These are phyloP conservation scores for Metschnikowia noctiluminum DNA, from an alignment of 805 yeast genomes.

Conservation along the genomic window DNA sequence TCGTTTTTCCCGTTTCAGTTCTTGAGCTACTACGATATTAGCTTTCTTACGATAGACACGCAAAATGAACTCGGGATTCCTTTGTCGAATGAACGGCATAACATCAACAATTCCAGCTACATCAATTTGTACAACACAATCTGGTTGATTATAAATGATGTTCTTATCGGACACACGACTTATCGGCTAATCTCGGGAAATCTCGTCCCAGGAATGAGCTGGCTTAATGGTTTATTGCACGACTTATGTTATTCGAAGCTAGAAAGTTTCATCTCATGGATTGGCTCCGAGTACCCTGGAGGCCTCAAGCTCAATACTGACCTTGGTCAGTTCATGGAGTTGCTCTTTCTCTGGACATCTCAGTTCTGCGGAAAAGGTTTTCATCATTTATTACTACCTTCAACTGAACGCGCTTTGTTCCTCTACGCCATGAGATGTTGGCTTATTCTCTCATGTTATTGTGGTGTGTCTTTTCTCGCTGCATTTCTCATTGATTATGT, in stretches of 20 bases:
- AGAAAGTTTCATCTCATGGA: conserved; percentile 56
- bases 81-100: conserved; percentile 32
- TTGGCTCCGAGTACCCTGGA: conserved; percentile 79
- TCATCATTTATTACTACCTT: not conserved
- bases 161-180: conserved; percentile 66
- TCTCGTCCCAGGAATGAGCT: conserved; percentile 32
- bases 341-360: conserved; percentile 80
- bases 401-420: conserved; percentile 3
- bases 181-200: conserved; percentile 19
- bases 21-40: conserved; percentile 47
- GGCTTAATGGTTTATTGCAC: conserved; percentile 18
- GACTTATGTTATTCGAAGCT: conserved; percentile 37
- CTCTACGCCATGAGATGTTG: conserved; percentile 4
- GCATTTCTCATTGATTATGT: conserved; percentile 65
- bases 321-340: conserved; percentile 81
- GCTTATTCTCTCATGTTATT: conserved; percentile 21
- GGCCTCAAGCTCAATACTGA: conserved; percentile 91
- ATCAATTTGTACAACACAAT: conserved; percentile 79
- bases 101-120: conserved; percentile 50
- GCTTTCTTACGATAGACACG: conserved; percentile 32
- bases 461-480: conserved; percentile 70
- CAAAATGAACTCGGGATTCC: conserved; percentile 40
- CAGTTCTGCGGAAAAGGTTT: conserved; percentile 51
- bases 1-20: conserved; percentile 80
- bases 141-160: conserved; percentile 85